These are phyloP conservation scores for Platismatia glauca DNA, from an alignment of 495 filamentous ascomycete genomes.

Conservation along the genomic window DNA sequence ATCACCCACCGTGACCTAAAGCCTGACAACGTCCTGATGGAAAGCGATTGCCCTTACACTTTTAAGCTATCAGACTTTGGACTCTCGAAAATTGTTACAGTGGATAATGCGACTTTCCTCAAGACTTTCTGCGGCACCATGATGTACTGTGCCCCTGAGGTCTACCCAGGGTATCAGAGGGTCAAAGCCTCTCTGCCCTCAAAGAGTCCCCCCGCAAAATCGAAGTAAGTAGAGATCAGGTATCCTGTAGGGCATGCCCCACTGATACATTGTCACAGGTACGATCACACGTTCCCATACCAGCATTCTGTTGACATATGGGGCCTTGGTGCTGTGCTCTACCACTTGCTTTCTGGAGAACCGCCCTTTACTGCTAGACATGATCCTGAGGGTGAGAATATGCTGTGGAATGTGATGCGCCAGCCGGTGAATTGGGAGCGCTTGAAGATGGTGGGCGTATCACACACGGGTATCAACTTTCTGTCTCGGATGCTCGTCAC, in stretches of 20 bases:
- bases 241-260: not conserved
- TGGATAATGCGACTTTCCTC: constrained; percentile 81
- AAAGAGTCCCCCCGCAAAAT: constrained; percentile 46
- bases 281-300: constrained; percentile 52
- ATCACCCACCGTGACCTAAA: constrained; percentile 98
- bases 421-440: constrained; percentile 52
- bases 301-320: constrained; percentile 87
- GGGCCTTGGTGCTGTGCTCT: constrained; percentile 88
- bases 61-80: constrained; percentile 96
- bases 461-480: constrained; percentile 58
- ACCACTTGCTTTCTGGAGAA: constrained; percentile 61
- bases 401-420: constrained; percentile 49
- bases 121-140: constrained; percentile 95
- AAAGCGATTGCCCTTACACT: constrained; percentile 55
- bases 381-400: constrained; percentile 28
- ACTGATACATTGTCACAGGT: constrained; percentile 28
- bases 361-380: constrained; percentile 80
- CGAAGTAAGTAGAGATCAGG: constrained; percentile 28
- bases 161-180: constrained; percentile 73
- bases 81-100: constrained; percentile 81
- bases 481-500: constrained; percentile 66
- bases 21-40: constrained; percentile 90
- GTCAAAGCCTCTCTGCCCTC: constrained; percentile 36
- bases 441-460: constrained; percentile 47
- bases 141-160: constrained; percentile 91